Conservation (phyloP, 1,284 basidiomycete species). For the Paramarasmius palmivorus region DNA sequence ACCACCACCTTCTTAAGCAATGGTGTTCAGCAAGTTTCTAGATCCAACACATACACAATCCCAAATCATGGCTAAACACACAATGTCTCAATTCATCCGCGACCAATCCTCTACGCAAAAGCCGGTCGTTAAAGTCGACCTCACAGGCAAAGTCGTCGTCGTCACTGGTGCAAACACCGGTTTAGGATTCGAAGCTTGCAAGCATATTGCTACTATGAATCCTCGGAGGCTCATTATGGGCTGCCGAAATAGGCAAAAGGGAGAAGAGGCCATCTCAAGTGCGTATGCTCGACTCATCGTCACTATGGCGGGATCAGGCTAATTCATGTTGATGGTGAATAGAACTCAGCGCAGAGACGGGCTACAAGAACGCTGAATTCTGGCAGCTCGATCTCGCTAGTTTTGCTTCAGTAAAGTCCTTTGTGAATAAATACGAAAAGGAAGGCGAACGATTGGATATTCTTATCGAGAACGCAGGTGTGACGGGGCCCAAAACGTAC, state of each 20-base stretch:
- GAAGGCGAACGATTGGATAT: constrained; percentile 40
- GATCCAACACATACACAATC: too few species aligned
- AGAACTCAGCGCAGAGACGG: constrained; percentile 34
- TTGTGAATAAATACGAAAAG: constrained; percentile 34
- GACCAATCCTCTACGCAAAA: neutral
- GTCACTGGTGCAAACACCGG: constrained; percentile 35
- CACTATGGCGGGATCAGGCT: neutral
- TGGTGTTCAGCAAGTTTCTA: too few species aligned
- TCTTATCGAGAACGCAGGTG: constrained; percentile 40
- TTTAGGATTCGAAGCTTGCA: constrained; percentile 32
- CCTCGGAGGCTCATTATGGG: constrained; percentile 28
- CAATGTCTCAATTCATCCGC: too few species aligned
- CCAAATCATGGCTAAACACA: too few species aligned
- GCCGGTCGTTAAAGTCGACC: constrained; percentile 20
- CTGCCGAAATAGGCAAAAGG: constrained; percentile 27
- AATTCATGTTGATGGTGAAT: neutral
- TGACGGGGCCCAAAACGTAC: constrained; percentile 18
- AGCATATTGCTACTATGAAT: constrained; percentile 32
- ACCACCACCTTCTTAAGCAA: too few species aligned
- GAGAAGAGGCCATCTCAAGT: constrained; percentile 21
- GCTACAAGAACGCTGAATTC: constrained; percentile 30
- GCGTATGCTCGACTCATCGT: constrained; percentile 1
- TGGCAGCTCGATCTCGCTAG: constrained; percentile 38
- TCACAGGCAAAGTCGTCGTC: constrained; percentile 31
- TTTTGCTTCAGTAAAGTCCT: constrained; percentile 37